Base-by-base conservation (phyloP, 176 grass and related monocot genomes). In the Stipa capillata region DNA sequence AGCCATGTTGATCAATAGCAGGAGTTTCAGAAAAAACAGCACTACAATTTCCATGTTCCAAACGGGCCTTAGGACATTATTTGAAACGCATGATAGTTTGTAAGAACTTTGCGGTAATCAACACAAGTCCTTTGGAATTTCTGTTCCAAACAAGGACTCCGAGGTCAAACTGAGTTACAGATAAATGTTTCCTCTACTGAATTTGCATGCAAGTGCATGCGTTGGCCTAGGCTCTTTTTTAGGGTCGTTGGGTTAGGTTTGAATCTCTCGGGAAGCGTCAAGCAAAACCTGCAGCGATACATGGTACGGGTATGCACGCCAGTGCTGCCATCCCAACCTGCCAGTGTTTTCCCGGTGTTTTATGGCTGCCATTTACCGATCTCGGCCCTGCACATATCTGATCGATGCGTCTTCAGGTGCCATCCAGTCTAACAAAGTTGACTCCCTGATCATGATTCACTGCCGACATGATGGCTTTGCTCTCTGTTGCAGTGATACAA, bases 391-490 rank as follows among this genome's bases (percentile, higher is more conserved):
- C 18, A 14, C 35, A 18, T 7, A 2, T 52, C 54, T 21, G 45
- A n/a, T n/a, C n/a, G n/a, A 10, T 4, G 77, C 29, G 27, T 56
- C 36, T 36, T 64, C 65, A 48, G 76, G 50, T 77, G 59, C n/a
- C 49, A 54, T 65, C 47, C 31, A 80, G 79, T 79, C 56, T 24
- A 79, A 8, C 76, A 73, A 62, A 80, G 67, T 79, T 79, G 65
- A 85, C 82, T 83, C 11, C 20, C 17, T 48, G 41, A 6, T 11
- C 12, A 31, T 32, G 32, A 45, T 23, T 73, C 20, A 51, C 17
- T 71, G 69, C 28, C 6, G 33, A 54, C 71, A 24, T 54, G 71
- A 56, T 31, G 15, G 45, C 2, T 52, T 1, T 56, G n/a, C 21
- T 13, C 20, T 1, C 6, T n/a, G 17, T 43, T 44, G 25, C 71